Evolutionary conservation across 1,284 basidiomycete genomes (phyloP), one percentile per base, ranked within the genome.

Genomic region (Naganishia sp.): DNA sequence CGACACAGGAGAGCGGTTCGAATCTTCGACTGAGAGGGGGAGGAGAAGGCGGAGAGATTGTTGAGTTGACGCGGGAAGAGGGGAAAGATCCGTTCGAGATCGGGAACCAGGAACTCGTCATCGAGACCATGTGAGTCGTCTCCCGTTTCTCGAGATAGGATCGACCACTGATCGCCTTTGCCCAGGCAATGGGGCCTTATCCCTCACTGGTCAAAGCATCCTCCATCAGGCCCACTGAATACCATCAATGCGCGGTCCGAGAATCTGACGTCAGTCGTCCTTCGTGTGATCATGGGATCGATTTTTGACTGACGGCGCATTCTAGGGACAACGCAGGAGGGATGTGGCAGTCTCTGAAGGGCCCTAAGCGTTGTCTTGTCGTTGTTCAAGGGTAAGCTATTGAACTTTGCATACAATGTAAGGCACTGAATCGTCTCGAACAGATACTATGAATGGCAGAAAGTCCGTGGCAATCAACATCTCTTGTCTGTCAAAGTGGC

Each of bases 191-290:
- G 94, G 94, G 94, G 94, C 0, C 82, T 97, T 2, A 85, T 93
- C 1, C 91, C 91, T 0, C 87, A 90, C 73, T 94, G 88, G 85
- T 87, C 85, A 72, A 92, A 92, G 74, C 73, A 78, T 23, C 81
- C 80, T 0, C 84, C 87, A 47, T 85, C 88, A 63, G 85, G 88
- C 68, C 85, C 84, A 11, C 78, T 92, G 65, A 90, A 85, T 72
- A 94, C 94, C 0, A 95, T 91, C 70, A 98, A 97, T 72, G 92
- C 94, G 0, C 86, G 92, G 25, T 84, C 87, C 10, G 94, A 97
- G 77, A 89, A 87, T 42, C 82, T 98, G 17, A 78, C 90, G 43
- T 87, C 86, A 63, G 86, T 86, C 7, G 79, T 82, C n/a, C 21
- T 13, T 39, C 2, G 10, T 9, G 5, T 5, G 5, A 28, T 39